These are phyloP conservation scores for Epichloe uncinata DNA, from an alignment of 2,329 filamentous ascomycete species.

Conservation along the genomic window DNA sequence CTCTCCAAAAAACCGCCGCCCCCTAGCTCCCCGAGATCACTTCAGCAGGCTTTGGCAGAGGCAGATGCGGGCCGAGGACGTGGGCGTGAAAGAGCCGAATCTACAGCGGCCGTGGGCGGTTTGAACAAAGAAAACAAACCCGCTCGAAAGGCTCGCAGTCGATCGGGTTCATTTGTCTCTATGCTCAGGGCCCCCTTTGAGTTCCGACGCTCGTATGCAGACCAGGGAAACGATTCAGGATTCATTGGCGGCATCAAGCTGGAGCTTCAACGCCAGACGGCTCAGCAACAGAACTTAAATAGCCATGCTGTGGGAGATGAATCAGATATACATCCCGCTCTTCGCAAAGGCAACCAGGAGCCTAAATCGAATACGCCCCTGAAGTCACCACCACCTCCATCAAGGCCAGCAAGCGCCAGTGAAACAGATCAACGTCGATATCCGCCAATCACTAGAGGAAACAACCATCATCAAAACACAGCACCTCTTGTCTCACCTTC, in stretches of 20 bases:
- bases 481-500: slow-evolving; percentile 16
- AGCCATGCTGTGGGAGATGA: slow-evolving; percentile 14
- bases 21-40: slow-evolving; percentile 10
- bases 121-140: slow-evolving; percentile 11
- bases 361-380: slow-evolving; percentile 17
- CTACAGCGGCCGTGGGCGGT: slow-evolving; percentile 4
- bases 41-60: slow-evolving; percentile 6
- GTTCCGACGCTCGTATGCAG: slow-evolving; percentile 20
- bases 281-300: slow-evolving; percentile 16
- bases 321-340: slow-evolving; percentile 21
- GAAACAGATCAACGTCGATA: slow-evolving; percentile 19
- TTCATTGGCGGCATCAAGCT: slow-evolving; percentile 30
- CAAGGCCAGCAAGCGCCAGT: slow-evolving; percentile 4
- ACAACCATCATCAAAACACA: slow-evolving; percentile 12
- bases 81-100: slow-evolving; percentile 5
- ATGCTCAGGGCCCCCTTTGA: slow-evolving; percentile 23
- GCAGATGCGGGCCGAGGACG: slow-evolving; percentile 6
- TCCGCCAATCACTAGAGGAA: slow-evolving; percentile 25
- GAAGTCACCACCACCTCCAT: slow-evolving; percentile 12
- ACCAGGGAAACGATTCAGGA: slow-evolving; percentile 17
- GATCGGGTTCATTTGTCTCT: slow-evolving; percentile 25
- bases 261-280: slow-evolving; percentile 24
- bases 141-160: slow-evolving; percentile 15
- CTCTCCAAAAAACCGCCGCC: slow-evolving; percentile 24
- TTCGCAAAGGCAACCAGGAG: slow-evolving; percentile 16